Evolutionary conservation across 164 flowering plant species (phyloP).

Genomic region (Sedum album): DNA sequence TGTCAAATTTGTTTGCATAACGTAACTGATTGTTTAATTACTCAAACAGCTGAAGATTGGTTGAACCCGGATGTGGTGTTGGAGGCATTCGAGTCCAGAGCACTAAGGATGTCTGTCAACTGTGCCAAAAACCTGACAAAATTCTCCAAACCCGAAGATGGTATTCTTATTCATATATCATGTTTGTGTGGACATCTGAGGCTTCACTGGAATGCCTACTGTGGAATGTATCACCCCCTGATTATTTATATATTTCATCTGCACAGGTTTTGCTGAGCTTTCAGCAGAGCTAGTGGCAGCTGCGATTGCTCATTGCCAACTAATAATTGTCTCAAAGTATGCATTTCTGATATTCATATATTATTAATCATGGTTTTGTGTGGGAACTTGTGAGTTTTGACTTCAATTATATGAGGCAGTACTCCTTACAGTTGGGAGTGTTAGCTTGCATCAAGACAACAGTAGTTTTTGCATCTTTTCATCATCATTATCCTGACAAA

Average conservation of each 20-base stretch:
- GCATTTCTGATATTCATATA: slow-evolving; percentile 12
- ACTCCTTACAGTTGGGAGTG: no score
- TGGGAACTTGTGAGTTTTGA: no score
- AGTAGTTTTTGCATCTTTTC: no score
- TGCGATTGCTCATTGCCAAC: slow-evolving; percentile 87
- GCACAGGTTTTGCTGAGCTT: slow-evolving; percentile 75
- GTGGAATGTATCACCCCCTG: background rate
- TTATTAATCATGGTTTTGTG: no score
- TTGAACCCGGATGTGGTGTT: slow-evolving; percentile 52
- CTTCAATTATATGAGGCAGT: no score
- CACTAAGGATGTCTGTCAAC: slow-evolving; percentile 72
- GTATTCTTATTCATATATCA: slow-evolving; percentile 20
- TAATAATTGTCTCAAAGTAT: slow-evolving; percentile 95
- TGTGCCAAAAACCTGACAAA: slow-evolving; percentile 66
- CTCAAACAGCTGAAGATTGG: slow-evolving; percentile 86
- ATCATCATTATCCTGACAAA: background rate
- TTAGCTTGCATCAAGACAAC: no score
- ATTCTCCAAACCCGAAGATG: slow-evolving; percentile 71
- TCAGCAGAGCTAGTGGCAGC: slow-evolving; percentile 71
- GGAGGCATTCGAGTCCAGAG: slow-evolving; percentile 90
- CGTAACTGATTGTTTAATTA: background rate
- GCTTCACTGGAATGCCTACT: background rate
- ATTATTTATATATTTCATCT: slow-evolving; percentile 25
- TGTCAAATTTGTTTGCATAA: background rate
- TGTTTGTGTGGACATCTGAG: slow-evolving; percentile 32